phyloP scores from a whole-genome alignment of 495 filamentous ascomycete species.

The Hapsidospora chrysogenum region DNA sequence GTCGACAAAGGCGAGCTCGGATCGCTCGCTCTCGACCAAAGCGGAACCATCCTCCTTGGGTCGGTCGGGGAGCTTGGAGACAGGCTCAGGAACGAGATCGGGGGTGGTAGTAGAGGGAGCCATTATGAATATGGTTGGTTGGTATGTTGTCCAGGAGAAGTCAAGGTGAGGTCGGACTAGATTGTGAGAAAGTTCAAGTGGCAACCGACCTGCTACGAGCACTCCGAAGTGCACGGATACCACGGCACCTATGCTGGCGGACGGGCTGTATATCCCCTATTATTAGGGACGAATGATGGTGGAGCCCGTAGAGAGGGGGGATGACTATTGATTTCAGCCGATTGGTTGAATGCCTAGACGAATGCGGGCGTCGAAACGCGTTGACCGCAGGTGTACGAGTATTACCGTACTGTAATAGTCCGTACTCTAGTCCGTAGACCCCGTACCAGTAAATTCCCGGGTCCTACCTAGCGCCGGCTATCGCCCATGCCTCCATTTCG shows the following conservation, averaged over 20 bases:
- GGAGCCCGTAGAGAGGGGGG: slow-evolving; percentile 1
- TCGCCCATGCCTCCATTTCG: slow-evolving; percentile 1
- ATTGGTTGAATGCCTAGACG: slow-evolving; percentile 3
- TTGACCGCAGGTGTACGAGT: background rate
- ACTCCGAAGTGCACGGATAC: background rate
- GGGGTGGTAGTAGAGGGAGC: background rate
- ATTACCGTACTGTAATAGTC: too few relatives aligned
- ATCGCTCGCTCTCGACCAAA: slow-evolving; percentile 1
- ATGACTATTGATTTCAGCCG: slow-evolving; percentile 2
- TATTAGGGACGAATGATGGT: background rate
- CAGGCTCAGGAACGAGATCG: slow-evolving; percentile 3
- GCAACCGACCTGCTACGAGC: background rate
- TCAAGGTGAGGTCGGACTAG: slow-evolving; percentile 1
- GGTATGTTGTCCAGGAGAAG: background rate
- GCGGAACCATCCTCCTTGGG: slow-evolving; percentile 1
- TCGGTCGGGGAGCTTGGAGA: slow-evolving; percentile 1
- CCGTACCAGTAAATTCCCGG: too few relatives aligned
- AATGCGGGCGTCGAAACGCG: background rate
- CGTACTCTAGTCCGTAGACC: too few relatives aligned
- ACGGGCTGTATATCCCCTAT: too few relatives aligned
- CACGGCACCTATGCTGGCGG: background rate
- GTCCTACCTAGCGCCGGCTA: too few relatives aligned
- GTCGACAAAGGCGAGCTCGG: slow-evolving; percentile 2
- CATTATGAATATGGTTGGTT: background rate
- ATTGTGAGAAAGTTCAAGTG: slow-evolving; percentile 1